Base-by-base conservation (phyloP, 495 filamentous ascomycete species). In the Talaromyces liani region DNA sequence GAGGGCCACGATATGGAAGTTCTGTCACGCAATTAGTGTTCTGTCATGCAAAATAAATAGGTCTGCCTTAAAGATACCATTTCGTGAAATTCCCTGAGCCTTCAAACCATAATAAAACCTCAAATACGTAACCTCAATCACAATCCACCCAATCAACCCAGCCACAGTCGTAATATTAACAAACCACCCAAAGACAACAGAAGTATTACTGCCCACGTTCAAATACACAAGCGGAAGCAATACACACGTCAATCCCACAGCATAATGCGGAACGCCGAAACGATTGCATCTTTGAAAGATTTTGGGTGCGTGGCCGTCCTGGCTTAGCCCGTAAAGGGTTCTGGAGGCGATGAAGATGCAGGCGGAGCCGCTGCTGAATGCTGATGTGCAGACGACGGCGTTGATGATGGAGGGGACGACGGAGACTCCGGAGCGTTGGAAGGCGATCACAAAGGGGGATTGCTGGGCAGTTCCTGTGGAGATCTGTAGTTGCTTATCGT, bases 271-370 rank as follows among this genome's bases (percentile, higher is more conserved):
- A 2, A 95, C 91, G 59, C 92, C 92, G 36, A 86, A 84, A 24
- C 72, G 77, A 70, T 95, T 87, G 34, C 90, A 93, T 49, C 76
- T 81, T 5, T 83, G 72, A 65, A 92, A 81, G 63, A 87, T 65
- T 0, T 68, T 69, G 0, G 89, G 90, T 0, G 89, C 89, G 36
- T 87, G 84, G 6, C 87, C 82, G 60, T 86, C 79, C 33, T 81
- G 70, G 1, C 88, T 87, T 64, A 90, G 82, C n/a, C 85, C 85
- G 70, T 89, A 88, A 6, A 93, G 80, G 60, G 87, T 87, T 14
- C 91, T 85, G 0, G 86, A 88, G 24, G 87, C 90, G 29, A 87
- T 91, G 75, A 91, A 93, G 59, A 92, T 79, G 78, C 89, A 91
- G 3, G 88, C 87, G 68, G 93, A 93, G 60, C 84, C 90, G 2